Conservation (phyloP, 2,329 filamentous ascomycete species). For the Cercospora sesami region DNA sequence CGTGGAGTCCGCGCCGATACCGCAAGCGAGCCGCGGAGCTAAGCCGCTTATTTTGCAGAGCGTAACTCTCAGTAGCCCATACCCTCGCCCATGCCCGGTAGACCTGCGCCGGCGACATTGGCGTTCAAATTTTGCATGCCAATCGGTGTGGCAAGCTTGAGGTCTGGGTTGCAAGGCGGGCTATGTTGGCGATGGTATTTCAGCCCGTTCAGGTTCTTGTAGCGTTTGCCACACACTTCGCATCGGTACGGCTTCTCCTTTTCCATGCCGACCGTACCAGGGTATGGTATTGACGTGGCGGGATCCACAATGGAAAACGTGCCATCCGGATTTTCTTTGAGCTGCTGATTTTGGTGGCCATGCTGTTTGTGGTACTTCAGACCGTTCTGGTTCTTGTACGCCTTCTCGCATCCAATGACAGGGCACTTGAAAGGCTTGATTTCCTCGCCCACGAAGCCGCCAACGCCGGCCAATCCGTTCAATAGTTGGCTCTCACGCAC, state of each 20-base stretch:
- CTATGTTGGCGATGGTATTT: conserved; percentile 82
- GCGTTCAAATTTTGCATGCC: conserved; percentile 48
- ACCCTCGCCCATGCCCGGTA: conserved; percentile 51
- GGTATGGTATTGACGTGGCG: conserved; percentile 89
- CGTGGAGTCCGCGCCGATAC: conserved; percentile 5
- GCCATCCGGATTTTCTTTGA: conserved; percentile 94
- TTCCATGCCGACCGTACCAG: conserved; percentile 97
- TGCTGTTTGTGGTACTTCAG: conserved; percentile 88
- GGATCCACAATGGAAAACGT: conserved; percentile 98
- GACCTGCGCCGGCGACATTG: conserved; percentile 54
- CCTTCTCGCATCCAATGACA: conserved; percentile 97
- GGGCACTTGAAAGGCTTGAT: conserved; percentile 98
- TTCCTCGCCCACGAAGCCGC: conserved; percentile 69
- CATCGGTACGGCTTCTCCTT: conserved; percentile 99
- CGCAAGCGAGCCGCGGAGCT: conserved; percentile 23
- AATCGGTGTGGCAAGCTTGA: conserved; percentile 53
- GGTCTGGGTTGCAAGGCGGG: conserved; percentile 84
- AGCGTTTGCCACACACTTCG: conserved; percentile 94
- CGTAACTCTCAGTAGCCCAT: conserved; percentile 32
- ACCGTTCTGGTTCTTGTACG: conserved; percentile 99
- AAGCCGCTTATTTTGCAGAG: background rate
- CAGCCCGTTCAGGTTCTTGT: conserved; percentile 97
- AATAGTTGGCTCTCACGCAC: conserved; percentile 65
- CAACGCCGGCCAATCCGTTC: conserved; percentile 52
- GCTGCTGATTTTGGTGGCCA: conserved; percentile 92